phyloP scores from a whole-genome alignment of 768 basidiomycete species.

The Ramaria rubella region DNA sequence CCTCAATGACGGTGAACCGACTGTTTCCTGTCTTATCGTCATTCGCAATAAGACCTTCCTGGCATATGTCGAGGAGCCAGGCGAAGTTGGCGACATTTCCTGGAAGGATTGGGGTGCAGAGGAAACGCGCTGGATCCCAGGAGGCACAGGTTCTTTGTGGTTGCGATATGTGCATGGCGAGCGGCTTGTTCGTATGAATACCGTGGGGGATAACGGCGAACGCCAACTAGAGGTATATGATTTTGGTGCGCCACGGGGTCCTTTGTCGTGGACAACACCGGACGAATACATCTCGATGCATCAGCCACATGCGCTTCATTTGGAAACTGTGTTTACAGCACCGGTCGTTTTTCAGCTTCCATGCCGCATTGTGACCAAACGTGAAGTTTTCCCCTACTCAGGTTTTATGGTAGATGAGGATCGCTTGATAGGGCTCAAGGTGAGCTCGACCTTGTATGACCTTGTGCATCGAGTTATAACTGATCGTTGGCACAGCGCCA shows the following conservation, averaged over 20 bases:
- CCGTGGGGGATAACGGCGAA: not conserved
- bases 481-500: no score
- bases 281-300: not conserved
- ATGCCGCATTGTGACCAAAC: not conserved
- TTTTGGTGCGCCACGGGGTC: slow-evolving; percentile 6
- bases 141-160: slow-evolving; percentile 3
- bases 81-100: not conserved
- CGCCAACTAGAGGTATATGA: slow-evolving; percentile 5
- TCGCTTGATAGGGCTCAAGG: slow-evolving; percentile 5
- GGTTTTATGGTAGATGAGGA: slow-evolving; percentile 11
- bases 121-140: not conserved
- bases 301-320: not conserved
- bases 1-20: not conserved
- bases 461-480: no score
- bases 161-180: slow-evolving; percentile 8
- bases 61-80: not conserved
- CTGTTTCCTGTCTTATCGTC: slow-evolving; percentile 1
- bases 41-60: slow-evolving; percentile 7
- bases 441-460: no score
- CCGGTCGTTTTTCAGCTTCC: not conserved
- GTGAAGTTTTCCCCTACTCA: not conserved
- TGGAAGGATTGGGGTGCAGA: slow-evolving; percentile 2
- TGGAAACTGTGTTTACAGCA: not conserved
- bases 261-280: not conserved
- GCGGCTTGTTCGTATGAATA: slow-evolving; percentile 1